Percentiles rank a stretch among this genome's conserved stretches.
Evolutionary conservation across 129 eudicot species (phyloP).

Genomic region (Pittosporum tobira): DNA sequence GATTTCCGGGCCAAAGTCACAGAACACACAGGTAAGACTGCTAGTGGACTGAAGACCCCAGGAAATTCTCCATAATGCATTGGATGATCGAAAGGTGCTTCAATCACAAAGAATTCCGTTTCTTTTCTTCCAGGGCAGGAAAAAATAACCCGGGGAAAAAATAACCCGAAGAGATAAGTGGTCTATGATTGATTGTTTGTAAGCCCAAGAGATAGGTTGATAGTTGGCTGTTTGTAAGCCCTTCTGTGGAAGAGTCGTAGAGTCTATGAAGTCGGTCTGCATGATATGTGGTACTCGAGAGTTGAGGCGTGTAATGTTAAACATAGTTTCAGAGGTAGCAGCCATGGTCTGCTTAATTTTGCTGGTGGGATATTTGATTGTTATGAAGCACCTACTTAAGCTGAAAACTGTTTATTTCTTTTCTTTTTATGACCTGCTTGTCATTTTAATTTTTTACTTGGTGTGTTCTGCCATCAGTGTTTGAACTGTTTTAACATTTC

Average conservation of each 20-base stretch:
- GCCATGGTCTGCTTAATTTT: neutral
- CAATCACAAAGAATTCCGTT: neutral
- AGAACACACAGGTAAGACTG: slow-evolving; percentile 41
- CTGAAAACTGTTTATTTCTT: neutral
- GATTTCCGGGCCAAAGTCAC: slow-evolving; percentile 46
- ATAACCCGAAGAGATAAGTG: neutral
- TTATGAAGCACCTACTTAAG: too few relatives aligned
- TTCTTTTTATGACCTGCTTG: too few relatives aligned
- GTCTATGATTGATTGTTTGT: too few relatives aligned
- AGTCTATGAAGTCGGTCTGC: neutral
- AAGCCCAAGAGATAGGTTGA: too few relatives aligned
- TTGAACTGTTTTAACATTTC: too few relatives aligned
- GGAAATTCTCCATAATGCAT: slow-evolving; percentile 64
- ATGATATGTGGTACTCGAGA: too few relatives aligned
- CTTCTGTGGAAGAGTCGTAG: neutral
- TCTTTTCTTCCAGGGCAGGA: slow-evolving; percentile 1
- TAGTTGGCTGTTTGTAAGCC: slow-evolving; percentile 3
- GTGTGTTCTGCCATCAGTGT: too few relatives aligned
- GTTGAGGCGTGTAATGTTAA: too few relatives aligned
- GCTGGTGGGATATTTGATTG: neutral
- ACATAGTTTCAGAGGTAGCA: too few relatives aligned
- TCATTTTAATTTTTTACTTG: too few relatives aligned
- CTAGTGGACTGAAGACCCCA: slow-evolving; percentile 45
- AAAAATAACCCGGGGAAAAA: too few relatives aligned
- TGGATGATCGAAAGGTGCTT: slow-evolving; percentile 31